Evolutionary conservation across 2,329 filamentous ascomycete species (phyloP), one percentile per base, ranked within the genome.

Genomic region (Sporothrix sp.): DNA sequence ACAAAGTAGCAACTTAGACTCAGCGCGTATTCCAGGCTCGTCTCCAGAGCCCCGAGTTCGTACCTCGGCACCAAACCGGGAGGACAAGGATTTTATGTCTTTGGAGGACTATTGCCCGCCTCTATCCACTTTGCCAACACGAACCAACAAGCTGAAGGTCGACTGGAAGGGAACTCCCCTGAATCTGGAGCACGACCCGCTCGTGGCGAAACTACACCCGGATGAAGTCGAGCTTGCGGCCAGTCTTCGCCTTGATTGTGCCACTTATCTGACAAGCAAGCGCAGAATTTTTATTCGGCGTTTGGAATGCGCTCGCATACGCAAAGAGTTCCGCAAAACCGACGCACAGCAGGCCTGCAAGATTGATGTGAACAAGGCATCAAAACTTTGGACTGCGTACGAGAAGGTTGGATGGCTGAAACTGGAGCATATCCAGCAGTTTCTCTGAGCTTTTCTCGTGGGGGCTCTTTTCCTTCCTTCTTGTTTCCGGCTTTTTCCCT

Each of bases 291-390:
- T 97, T 65, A 73, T 84, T 50, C 81, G 81, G 45, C 81, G 87
- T 36, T 76, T 91, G 30, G 78, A 84, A 46, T 79, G 77, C 53
- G 78, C 82, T 2, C 69, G 71, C 51, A 81, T 79, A 32, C 77
- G 78, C 63, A 93, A 94, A 67, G 85, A 90, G 61, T 96, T 95
- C 66, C 83, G 87, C 65, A 95, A 95, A 76, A 97, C 91, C 1
- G 87, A 95, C 63, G 88, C 89, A 5, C 91, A 97, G 66, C 87
- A 95, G 65, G 88, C 87, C n/a, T 95, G 88, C 76, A 94, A 94
- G 72, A 95, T 96, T 57, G 91, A 97, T 61, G 91, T 97, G 65
- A 96, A 96, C 73, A 97, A 96, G 72, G 88, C 90, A 3, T 94
- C 87, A 58, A 91, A 91, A 66, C 74, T 97, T 42, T 95, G 88